These are phyloP conservation scores for Aphanomyces euteiches DNA, from an alignment of 352 stramenopile species.

Conservation along the genomic window DNA sequence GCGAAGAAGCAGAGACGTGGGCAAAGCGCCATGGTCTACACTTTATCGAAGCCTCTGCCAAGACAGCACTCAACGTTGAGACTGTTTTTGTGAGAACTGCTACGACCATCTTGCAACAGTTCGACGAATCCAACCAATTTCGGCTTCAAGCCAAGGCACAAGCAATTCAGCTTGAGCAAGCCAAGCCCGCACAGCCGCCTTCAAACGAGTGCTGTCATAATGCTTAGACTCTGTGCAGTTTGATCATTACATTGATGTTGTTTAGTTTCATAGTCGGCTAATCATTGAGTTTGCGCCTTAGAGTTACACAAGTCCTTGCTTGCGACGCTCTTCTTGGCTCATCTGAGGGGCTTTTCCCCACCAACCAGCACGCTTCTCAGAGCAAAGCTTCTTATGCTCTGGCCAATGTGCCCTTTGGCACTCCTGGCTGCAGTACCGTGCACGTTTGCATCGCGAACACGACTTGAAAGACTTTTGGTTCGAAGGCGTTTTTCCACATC, in stretches of 20 bases:
- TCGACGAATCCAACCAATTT: slow-evolving; percentile 59
- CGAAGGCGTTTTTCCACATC: neutral
- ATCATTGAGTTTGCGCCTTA: too few species aligned
- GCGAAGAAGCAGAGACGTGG: slow-evolving; percentile 66
- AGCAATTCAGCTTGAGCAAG: slow-evolving; percentile 7
- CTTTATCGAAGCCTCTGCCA: slow-evolving; percentile 81
- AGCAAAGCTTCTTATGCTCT: neutral
- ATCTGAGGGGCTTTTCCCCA: neutral
- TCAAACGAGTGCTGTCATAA: slow-evolving; percentile 17
- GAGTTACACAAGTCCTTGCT: neutral
- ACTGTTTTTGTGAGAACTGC: slow-evolving; percentile 72
- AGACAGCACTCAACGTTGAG: slow-evolving; percentile 78
- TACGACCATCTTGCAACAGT: slow-evolving; percentile 67
- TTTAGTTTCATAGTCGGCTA: too few species aligned
- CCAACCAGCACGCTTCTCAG: neutral
- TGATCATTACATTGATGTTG: neutral
- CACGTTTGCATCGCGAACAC: neutral
- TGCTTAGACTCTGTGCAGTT: slow-evolving; percentile 6
- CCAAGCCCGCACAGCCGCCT: neutral
- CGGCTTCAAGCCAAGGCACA: neutral
- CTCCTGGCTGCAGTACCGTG: neutral
- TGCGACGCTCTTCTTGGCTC: neutral
- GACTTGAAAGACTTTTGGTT: neutral
- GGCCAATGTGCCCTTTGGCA: neutral
- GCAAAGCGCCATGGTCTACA: slow-evolving; percentile 57